Conservation (phyloP, 176 grass and related monocot genomes). For the Thinopyrum elongatum region DNA sequence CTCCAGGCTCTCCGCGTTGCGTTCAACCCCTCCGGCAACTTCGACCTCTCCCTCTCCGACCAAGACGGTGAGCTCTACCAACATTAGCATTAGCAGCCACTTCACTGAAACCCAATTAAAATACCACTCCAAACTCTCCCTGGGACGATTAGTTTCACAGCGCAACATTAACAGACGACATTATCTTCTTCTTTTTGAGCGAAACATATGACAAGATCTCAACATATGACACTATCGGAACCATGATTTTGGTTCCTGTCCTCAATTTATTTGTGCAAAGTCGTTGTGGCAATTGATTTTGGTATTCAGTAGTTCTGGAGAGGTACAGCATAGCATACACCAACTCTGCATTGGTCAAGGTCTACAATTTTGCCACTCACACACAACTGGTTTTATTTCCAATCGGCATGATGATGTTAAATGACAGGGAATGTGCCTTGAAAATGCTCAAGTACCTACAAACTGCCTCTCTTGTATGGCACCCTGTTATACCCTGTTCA, state of each 20-base stretch:
- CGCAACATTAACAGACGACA: not conserved
- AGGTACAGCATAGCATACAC: not conserved
- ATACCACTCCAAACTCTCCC: not conserved
- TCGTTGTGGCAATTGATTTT: not conserved
- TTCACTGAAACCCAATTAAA: not conserved
- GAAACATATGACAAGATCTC: no score
- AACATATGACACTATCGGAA: not conserved
- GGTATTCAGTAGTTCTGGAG: not conserved
- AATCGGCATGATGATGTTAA: not conserved
- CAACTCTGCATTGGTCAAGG: not conserved
- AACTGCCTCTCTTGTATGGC: not conserved
- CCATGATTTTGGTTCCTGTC: not conserved
- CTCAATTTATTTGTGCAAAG: not conserved
- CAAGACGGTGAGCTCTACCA: constrained; percentile 34
- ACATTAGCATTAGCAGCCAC: not conserved
- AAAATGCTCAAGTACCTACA: not conserved
- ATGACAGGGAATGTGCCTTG: not conserved
- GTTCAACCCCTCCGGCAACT: constrained; percentile 88
- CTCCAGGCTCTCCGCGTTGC: constrained; percentile 39
- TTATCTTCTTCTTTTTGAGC: not conserved
- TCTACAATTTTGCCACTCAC: not conserved
- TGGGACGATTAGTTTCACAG: not conserved
- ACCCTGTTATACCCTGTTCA: not conserved
- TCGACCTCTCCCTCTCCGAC: constrained; percentile 69
- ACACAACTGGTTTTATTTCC: not conserved